Evolutionary conservation across 306 rosid species (phyloP), one percentile per base, ranked within the genome.

Genomic region (Prosopis cineraria): DNA sequence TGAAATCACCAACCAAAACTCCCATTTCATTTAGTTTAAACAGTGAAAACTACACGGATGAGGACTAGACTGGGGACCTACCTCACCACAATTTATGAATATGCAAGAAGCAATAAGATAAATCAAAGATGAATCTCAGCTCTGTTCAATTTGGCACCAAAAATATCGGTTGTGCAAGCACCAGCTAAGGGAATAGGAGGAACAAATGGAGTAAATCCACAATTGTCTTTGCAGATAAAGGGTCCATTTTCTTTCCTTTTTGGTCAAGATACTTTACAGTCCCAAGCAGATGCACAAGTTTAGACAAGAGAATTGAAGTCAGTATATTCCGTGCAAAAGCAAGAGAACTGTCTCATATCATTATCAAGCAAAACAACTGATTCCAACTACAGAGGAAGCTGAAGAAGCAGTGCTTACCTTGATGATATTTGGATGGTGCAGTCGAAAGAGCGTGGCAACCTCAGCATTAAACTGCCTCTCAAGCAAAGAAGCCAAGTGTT

Each of bases 401-500:
- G 24, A 65, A 76, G 27, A 79, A 79, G 25, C 24, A 33, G 58
- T 48, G 72, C 90, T 87, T 84, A 93, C 99, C 60, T 98, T 85
- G 83, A 96, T 88, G 82, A 96, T 93, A 83, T 96, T 93, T 3
- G 90, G 96, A 84, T 93, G 99, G 41, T 73, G 72, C 87, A 96
- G 41, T 16, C 88, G 83, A 63, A 96, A 87, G 36, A 96, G 83
- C 83, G 91, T 80, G 63, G 96, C 84, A 62, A 96, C 99, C 73
- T 96, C 99, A 1, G 97, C 91, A 81, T 85, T 91, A 79, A 96
- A 96, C 68, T 96, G 98, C 48, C 74, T 88, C 82, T 96, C 99
- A 53, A 96, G 91, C 79, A 85, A 68, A 65, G 74, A 58, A 62
- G 99, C 99, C 85, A 93, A 81, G 39, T 82, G 62, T 66, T 81